phyloP scores from a whole-genome alignment of 148 eudicot genomes.

The Dianthus caryophyllus region DNA sequence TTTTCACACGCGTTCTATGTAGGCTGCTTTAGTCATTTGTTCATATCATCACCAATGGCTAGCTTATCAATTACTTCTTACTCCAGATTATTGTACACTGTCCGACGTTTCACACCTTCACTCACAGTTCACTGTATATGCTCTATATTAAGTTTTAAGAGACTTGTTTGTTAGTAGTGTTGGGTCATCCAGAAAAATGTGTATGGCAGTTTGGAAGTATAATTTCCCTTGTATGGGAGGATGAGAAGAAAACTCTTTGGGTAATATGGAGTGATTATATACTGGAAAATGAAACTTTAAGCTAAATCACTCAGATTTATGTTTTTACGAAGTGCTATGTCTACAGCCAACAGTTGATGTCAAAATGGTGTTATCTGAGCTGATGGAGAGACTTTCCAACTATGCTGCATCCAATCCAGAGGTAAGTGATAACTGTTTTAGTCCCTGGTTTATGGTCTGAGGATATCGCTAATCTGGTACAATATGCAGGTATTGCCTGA shows the following conservation, averaged over 20 bases:
- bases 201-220: background rate
- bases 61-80: background rate
- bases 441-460: constrained; percentile 11
- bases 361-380: constrained; percentile 78
- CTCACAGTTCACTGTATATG: background rate
- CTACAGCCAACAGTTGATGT: constrained; percentile 87
- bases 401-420: constrained; percentile 90
- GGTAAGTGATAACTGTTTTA: constrained; percentile 47
- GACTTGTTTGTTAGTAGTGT: background rate
- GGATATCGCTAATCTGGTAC: constrained; percentile 17
- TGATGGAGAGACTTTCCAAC: constrained; percentile 95
- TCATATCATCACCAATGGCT: background rate
- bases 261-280: background rate
- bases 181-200: background rate
- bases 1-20: background rate
- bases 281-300: background rate
- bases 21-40: background rate
- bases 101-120: background rate
- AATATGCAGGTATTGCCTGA: constrained; percentile 79
- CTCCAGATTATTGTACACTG: background rate
- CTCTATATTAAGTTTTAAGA: background rate
- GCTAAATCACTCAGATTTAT: background rate
- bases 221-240: background rate
- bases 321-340: constrained; percentile 22
- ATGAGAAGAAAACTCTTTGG: background rate